Evolutionary conservation across 768 basidiomycete genomes (phyloP).

Genomic region (Russula emetica): DNA sequence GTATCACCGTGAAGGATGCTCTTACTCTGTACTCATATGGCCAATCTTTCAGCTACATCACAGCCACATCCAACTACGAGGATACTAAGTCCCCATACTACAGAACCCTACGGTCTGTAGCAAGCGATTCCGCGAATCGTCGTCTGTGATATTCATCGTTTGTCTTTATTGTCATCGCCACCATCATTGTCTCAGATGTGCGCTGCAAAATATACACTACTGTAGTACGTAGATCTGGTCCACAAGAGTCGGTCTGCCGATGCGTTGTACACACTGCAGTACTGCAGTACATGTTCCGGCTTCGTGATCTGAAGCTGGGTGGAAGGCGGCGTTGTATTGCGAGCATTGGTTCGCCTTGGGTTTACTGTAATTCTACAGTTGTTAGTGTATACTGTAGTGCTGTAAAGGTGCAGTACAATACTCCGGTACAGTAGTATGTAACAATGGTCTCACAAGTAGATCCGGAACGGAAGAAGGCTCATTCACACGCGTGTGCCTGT

Average conservation of each 20-base stretch:
- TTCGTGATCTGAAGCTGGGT: too few relatives aligned
- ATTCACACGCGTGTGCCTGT: too few relatives aligned
- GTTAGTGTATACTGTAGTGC: too few relatives aligned
- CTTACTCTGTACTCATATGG: too few relatives aligned
- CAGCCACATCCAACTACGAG: too few relatives aligned
- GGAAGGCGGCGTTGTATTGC: too few relatives aligned
- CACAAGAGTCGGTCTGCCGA: neutral
- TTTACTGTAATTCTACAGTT: too few relatives aligned
- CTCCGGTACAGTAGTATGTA: too few relatives aligned
- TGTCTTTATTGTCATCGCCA: neutral
- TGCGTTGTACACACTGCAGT: neutral
- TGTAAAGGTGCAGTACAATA: too few relatives aligned
- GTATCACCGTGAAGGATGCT: neutral
- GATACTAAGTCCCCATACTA: neutral
- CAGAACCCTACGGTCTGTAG: neutral
- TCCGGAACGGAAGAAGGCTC: too few relatives aligned
- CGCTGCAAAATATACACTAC: neutral
- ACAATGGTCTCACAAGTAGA: too few relatives aligned
- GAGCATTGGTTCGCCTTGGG: too few relatives aligned
- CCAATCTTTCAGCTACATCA: neutral
- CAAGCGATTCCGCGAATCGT: neutral
- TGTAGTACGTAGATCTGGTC: neutral
- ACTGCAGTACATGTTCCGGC: neutral
- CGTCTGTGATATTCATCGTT: neutral
- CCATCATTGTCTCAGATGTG: neutral